phyloP scores from a whole-genome alignment of 352 stramenopile genomes.

The Pythium folliculosum region DNA sequence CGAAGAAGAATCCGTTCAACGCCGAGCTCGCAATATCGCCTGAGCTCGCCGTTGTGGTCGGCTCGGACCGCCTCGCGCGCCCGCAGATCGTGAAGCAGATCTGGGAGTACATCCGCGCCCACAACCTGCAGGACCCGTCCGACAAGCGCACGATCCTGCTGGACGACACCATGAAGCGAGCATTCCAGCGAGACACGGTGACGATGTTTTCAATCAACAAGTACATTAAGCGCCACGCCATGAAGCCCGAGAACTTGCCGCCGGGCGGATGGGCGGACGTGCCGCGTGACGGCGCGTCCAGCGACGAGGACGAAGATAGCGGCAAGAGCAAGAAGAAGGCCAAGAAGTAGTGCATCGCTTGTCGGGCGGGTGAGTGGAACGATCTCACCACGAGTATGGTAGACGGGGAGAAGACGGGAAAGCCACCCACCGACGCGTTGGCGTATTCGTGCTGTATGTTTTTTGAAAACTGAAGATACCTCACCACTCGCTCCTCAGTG shows the following conservation, averaged over 20 bases:
- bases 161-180: conserved; percentile 83
- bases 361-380: background rate
- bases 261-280: conserved; percentile 72
- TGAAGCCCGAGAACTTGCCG: conserved; percentile 68
- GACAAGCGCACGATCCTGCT: conserved; percentile 94
- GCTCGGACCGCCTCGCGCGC: conserved; percentile 81
- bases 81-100: conserved; percentile 94
- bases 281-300: conserved; percentile 72
- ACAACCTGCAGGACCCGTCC: conserved; percentile 94
- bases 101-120: conserved; percentile 96
- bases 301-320: conserved; percentile 72
- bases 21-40: conserved; percentile 75
- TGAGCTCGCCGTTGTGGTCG: conserved; percentile 75
- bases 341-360: conserved; percentile 22
- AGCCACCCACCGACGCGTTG: background rate
- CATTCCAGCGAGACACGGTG: conserved; percentile 84
- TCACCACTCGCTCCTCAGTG: background rate
- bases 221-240: conserved; percentile 85
- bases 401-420: background rate
- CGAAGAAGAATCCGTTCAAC: conserved; percentile 71
- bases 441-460: conserved; percentile 25
- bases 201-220: conserved; percentile 92
- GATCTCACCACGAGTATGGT: background rate
- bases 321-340: conserved; percentile 24
- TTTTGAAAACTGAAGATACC: conserved; percentile 18